Evolutionary conservation across 495 filamentous ascomycete genomes (phyloP).

Genomic region (Aspergillus heteromorphus): DNA sequence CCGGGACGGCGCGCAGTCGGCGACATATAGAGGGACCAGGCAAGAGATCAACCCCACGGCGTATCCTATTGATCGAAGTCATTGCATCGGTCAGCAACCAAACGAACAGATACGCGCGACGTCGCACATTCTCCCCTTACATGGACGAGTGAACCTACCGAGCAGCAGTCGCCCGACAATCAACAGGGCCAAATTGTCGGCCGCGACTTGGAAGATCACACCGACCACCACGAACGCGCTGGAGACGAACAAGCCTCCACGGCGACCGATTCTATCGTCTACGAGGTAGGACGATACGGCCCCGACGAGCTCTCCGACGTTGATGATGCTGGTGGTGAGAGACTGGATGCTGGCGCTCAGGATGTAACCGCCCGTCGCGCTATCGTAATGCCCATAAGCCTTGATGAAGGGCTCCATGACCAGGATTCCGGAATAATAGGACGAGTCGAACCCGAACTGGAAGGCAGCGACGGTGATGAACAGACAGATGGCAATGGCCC

Average conservation of each 20-base stretch:
- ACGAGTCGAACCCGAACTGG: not conserved
- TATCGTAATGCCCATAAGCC: not conserved
- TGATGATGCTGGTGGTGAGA: not conserved
- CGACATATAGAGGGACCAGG: not conserved
- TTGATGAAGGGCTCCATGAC: not conserved
- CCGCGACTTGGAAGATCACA: not conserved
- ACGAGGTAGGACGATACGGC: not conserved
- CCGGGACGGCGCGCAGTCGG: not conserved
- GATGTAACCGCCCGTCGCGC: not conserved
- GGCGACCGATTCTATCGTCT: not conserved
- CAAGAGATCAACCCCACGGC: not conserved
- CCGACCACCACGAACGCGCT: not conserved
- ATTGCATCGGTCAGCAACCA: not conserved
- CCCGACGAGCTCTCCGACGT: not conserved
- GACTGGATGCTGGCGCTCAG: not conserved
- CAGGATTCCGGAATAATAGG: slow-evolving; percentile 1
- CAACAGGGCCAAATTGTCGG: not conserved
- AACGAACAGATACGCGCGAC: no score
- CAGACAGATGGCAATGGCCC: not conserved
- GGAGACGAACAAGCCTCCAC: not conserved
- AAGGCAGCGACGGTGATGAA: not conserved
- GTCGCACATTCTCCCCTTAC: no score
- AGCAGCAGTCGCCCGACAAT: not conserved
- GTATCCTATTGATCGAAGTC: not conserved
- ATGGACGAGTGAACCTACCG: not conserved